phyloP scores from a whole-genome alignment of 2,329 filamentous ascomycete species.

The Cordyceps cicadae region DNA sequence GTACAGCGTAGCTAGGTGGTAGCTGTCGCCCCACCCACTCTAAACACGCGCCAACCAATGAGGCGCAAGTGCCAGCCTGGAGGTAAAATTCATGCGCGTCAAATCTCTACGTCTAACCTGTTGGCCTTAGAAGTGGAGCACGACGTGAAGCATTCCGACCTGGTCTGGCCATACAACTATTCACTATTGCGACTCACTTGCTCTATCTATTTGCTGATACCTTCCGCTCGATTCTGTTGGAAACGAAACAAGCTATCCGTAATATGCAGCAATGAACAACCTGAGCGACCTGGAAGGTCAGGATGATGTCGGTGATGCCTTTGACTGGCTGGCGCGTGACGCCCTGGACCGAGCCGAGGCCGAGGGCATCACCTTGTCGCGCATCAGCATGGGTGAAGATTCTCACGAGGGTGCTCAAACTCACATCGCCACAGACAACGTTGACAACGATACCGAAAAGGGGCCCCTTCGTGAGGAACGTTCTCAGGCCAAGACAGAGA shows the following conservation, averaged over 20 bases:
- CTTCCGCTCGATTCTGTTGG: neutral
- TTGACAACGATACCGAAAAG: neutral
- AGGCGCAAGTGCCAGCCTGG: neutral
- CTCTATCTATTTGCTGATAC: neutral
- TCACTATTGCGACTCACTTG: neutral
- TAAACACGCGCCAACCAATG: neutral
- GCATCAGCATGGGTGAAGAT: neutral
- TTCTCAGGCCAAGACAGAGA: neutral
- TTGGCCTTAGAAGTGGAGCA: constrained; percentile 2
- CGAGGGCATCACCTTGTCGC: neutral
- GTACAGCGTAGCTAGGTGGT: too few species aligned
- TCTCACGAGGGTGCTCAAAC: neutral
- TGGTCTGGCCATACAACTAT: neutral
- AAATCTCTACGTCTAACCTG: neutral
- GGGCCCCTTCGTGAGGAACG: neutral
- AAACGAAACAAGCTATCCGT: neutral
- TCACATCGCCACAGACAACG: neutral
- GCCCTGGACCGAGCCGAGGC: neutral
- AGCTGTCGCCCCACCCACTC: too few species aligned
- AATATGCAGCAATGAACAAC: constrained; percentile 3
- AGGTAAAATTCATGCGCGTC: neutral
- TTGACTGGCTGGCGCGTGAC: neutral
- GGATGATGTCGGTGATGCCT: neutral
- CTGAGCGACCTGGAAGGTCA: neutral
- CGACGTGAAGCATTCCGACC: neutral